Base-by-base conservation (phyloP, 768 basidiomycete genomes). In the Pleurotus citrinopileatus region DNA sequence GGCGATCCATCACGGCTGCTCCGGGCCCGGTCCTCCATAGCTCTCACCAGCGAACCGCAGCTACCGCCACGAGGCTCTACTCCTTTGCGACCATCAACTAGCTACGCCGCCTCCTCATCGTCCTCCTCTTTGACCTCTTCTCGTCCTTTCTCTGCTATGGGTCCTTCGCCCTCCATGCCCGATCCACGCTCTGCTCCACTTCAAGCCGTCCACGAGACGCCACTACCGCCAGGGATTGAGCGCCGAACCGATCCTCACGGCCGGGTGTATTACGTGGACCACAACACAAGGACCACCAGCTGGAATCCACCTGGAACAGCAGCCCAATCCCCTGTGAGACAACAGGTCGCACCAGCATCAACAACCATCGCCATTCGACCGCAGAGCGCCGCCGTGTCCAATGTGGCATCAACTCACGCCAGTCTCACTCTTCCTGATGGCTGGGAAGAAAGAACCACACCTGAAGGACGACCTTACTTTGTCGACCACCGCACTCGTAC, bases 401-500 rank as follows among this genome's bases (percentile, higher is more conserved):
- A 57, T 4, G 20, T 56, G 4, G 44, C 47, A 17, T 12, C 62
- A 48, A 57, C 70, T 15, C 56, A 68, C 44, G 57, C 75, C 7
- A 68, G 67, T 12, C 62, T 73, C 2, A 91, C 89, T 8, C 74
- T 96, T 7, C 93, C 93, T 0, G 79, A 87, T 5, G 93, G 93
- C 17, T 96, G 94, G 93, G 94, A 95, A 70, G 93, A 94, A 64
- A 83, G 93, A 42, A 83, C 86, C 55, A 93, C 92, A 1, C 81
- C 90, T n/a, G 91, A 94, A 68, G 93, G 93, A 0, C 75, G 93
- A 43, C 77, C 79, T 6, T 82, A 81, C 62, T 81, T 81, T 59
- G 79, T 82, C 47, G 77, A 80, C 55, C 79, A 95, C 64, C 90
- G 94, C 68, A 89, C 87, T 0, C 79, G 92, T 29, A 91, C 91